A percentile compares a stretch with the other conserved stretches of the same genome.
phyloP scores from a whole-genome alignment of 768 basidiomycete genomes.

The Artomyces pyxidatus region DNA sequence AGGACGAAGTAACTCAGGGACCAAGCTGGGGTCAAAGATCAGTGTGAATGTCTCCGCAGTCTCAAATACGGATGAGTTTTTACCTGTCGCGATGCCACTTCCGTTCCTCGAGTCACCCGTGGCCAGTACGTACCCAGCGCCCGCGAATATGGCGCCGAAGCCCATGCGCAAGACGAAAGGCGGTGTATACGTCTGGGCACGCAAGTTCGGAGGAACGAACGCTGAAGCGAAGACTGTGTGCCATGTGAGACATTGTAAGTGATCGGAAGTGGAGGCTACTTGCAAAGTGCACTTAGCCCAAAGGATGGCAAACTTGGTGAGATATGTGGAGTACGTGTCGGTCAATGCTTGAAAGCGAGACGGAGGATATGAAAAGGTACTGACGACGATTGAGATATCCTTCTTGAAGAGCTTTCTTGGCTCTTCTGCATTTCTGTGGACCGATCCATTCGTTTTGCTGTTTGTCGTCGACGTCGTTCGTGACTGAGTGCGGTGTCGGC shows the following conservation, averaged over 20 bases:
- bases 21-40: conserved; percentile 27
- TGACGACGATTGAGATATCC: conserved; percentile 17
- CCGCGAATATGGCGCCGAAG: conserved; percentile 35
- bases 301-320: conserved; percentile 22
- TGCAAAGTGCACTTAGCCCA: conserved; percentile 27
- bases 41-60: not conserved
- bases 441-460: not conserved
- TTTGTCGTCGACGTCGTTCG: not conserved
- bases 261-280: conserved; percentile 9
- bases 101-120: conserved; percentile 36
- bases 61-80: conserved; percentile 1
- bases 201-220: conserved; percentile 27
- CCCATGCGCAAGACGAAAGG: conserved; percentile 36
- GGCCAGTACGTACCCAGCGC: conserved; percentile 35
- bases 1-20: conserved; percentile 38
- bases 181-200: conserved; percentile 25
- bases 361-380: no score
- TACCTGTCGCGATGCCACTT: conserved; percentile 34
- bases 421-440: no score
- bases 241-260: not conserved
- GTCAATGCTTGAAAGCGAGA: not conserved
- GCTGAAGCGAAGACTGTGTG: conserved; percentile 30
- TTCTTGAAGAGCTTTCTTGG: not conserved
- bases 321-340: not conserved
- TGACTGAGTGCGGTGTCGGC: no score